Conservation (phyloP, 371 early-diverging fungal species). For the Batkoa obscura region DNA sequence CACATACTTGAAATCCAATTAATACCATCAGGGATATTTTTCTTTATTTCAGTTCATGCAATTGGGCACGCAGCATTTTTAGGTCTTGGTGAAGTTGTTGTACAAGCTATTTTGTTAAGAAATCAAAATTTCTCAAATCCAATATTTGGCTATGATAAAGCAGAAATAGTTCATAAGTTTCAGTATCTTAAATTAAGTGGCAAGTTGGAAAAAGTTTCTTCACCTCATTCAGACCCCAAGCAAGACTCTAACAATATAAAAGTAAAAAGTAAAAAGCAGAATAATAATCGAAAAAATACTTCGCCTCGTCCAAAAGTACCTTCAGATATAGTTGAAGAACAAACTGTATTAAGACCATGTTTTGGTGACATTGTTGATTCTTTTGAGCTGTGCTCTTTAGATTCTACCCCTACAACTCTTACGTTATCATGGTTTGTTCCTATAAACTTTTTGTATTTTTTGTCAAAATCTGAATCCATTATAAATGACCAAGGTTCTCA, state of each 20-base stretch:
- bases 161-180: constrained; percentile 3
- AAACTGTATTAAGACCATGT: neutral
- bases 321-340: neutral
- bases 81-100: neutral
- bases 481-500: neutral
- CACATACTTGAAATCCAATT: neutral
- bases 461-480: neutral
- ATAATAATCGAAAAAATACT: neutral
- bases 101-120: neutral
- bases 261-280: neutral
- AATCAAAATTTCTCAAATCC: neutral
- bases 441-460: neutral
- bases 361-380: neutral
- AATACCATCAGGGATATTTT: neutral
- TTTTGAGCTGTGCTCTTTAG: neutral
- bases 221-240: neutral
- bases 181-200: constrained; percentile 2
- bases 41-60: neutral
- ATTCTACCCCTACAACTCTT: neutral
- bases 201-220: neutral
- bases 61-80: neutral
- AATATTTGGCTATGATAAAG: neutral
- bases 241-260: neutral
- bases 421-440: neutral
- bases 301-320: neutral